Evolutionary conservation across 495 filamentous ascomycete genomes (phyloP).

Genomic region (Cryomyces antarcticus): DNA sequence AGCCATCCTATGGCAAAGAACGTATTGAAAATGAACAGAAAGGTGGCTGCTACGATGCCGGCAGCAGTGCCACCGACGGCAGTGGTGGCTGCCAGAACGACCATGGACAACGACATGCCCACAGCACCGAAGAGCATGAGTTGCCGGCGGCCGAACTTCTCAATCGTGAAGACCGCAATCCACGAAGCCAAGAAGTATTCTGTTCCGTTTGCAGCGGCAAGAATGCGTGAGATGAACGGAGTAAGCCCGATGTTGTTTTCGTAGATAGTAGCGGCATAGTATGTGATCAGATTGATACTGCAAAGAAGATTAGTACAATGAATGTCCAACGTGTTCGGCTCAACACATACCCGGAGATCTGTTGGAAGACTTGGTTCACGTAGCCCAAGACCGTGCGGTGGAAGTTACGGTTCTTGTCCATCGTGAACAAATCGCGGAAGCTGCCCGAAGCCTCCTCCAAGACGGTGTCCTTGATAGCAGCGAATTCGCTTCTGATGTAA

Average conservation of each 20-base stretch:
- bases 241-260: conserved; percentile 33
- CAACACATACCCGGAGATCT: conserved; percentile 22
- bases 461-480: conserved; percentile 55
- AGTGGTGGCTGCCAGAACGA: conserved; percentile 25
- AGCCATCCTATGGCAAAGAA: conserved; percentile 6
- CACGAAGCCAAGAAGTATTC: conserved; percentile 29
- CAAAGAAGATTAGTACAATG: conserved; percentile 20
- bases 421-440: conserved; percentile 49
- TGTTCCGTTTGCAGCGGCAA: conserved; percentile 26
- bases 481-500: conserved; percentile 10
- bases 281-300: conserved; percentile 39
- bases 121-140: conserved; percentile 31
- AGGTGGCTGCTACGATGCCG: neutral
- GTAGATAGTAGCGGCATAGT: conserved; percentile 40
- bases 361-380: conserved; percentile 63
- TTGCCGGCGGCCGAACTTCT: conserved; percentile 30
- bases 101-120: conserved; percentile 29
- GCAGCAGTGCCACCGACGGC: conserved; percentile 2
- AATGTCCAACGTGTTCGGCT: neutral
- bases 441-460: conserved; percentile 45
- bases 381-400: conserved; percentile 52
- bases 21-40: conserved; percentile 4
- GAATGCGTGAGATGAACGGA: conserved; percentile 16
- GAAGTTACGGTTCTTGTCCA: conserved; percentile 51
- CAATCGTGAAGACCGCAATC: conserved; percentile 31